Evolutionary conservation across 768 basidiomycete genomes (phyloP).

Genomic region (Leccinum sublutescens): DNA sequence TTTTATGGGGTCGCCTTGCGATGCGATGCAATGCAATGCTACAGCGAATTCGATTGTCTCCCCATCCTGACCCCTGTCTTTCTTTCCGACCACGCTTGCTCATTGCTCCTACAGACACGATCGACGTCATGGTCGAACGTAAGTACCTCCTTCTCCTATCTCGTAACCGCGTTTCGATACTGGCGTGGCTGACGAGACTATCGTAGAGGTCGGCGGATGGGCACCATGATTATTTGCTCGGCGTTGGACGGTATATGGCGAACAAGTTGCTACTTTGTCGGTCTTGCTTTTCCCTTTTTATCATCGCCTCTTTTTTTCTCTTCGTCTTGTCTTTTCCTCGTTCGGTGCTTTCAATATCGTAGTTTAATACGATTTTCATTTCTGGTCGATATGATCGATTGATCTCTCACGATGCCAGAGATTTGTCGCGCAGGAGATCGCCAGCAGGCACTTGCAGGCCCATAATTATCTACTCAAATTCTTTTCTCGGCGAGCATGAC

Average conservation of each 20-base stretch:
- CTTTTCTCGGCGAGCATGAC: no score
- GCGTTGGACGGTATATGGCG: neutral
- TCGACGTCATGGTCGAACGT: slow-evolving; percentile 98
- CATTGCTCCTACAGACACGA: slow-evolving; percentile 56
- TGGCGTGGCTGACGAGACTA: neutral
- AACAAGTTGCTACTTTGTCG: neutral
- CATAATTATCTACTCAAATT: no score
- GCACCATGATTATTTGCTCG: neutral
- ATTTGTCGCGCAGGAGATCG: neutral
- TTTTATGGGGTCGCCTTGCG: neutral
- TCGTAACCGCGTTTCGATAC: neutral
- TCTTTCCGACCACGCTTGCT: neutral
- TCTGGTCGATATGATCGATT: neutral
- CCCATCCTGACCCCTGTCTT: slow-evolving; percentile 6
- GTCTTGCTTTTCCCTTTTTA: neutral
- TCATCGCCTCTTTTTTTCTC: neutral
- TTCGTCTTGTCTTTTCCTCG: neutral
- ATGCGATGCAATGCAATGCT: neutral
- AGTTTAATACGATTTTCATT: neutral
- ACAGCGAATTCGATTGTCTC: neutral
- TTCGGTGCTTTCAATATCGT: neutral
- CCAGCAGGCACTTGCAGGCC: no score
- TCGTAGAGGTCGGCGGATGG: neutral
- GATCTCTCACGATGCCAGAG: neutral
- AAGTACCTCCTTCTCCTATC: slow-evolving; percentile 27